phyloP scores from a whole-genome alignment of 106 monocot genomes.

The Allium sativum region DNA sequence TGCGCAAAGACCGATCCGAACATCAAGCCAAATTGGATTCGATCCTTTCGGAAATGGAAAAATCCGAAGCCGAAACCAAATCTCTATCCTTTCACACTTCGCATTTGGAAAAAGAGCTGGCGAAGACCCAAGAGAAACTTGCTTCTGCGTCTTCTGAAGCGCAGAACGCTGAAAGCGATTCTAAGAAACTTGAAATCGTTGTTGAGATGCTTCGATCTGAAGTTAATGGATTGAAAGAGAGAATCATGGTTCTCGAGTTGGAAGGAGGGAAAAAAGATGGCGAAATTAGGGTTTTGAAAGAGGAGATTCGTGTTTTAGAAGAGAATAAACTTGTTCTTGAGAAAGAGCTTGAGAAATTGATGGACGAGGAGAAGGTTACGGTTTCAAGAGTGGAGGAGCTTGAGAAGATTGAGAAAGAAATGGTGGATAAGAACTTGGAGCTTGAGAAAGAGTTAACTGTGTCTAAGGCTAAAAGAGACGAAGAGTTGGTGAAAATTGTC shows the following conservation, averaged over 20 bases:
- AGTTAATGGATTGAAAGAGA: neutral
- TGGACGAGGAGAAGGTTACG: neutral
- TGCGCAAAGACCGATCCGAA: neutral
- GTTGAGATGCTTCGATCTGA: neutral
- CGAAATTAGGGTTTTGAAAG: conserved; percentile 7
- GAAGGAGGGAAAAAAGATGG: conserved; percentile 4
- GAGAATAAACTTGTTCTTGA: neutral
- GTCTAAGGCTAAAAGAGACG: conserved; percentile 1
- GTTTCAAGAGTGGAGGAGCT: neutral
- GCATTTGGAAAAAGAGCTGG: conserved; percentile 13
- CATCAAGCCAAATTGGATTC: conserved; percentile 5
- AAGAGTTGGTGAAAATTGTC: conserved; percentile 10
- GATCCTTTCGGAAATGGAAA: conserved; percentile 7
- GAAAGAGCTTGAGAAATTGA: conserved; percentile 6
- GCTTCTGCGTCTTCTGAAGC: conserved; percentile 5
- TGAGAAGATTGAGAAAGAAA: neutral
- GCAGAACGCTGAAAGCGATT: conserved; percentile 8
- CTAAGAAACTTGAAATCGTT: neutral
- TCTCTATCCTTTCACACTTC: conserved; percentile 12
- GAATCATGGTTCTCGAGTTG: conserved; percentile 6
- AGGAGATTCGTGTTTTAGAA: conserved; percentile 3
- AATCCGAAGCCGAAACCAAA: conserved; percentile 2
- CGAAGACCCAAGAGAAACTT: conserved; percentile 14
- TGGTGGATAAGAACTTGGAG: neutral
- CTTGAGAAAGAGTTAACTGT: neutral